phyloP scores from a whole-genome alignment of 2,329 filamentous ascomycete genomes.

The Dichotomopilus funicola region DNA sequence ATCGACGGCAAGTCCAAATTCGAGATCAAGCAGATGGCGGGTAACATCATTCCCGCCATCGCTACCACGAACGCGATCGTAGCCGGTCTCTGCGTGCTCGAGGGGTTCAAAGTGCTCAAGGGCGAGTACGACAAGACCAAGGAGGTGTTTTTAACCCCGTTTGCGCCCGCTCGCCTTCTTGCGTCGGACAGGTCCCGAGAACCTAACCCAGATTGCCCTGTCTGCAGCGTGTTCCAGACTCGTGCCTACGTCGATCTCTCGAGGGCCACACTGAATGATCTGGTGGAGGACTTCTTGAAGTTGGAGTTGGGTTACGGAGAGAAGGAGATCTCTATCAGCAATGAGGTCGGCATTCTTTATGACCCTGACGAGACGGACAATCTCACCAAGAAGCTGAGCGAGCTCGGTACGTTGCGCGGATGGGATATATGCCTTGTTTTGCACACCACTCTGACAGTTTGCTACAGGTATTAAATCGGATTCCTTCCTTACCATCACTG shows the following conservation, averaged over 20 bases:
- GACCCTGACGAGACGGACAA: conserved; percentile 88
- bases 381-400: conserved; percentile 67
- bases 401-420: conserved; percentile 53
- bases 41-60: conserved; percentile 97
- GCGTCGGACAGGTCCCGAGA: conserved; percentile 48
- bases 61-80: conserved; percentile 97
- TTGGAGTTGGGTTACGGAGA: conserved; percentile 68
- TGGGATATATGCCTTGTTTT: not conserved
- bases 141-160: conserved; percentile 78
- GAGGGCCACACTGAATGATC: conserved; percentile 67
- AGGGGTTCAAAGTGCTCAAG: conserved; percentile 84
- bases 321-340: conserved; percentile 70
- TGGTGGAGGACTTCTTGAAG: conserved; percentile 70
- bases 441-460: conserved; percentile 9
- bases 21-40: conserved; percentile 98
- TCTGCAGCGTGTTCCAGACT: conserved; percentile 70
- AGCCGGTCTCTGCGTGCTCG: conserved; percentile 82
- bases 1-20: conserved; percentile 88
- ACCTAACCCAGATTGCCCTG: conserved; percentile 76
- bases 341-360: conserved; percentile 71
- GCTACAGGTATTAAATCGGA: conserved; percentile 59
- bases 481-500: conserved; percentile 76
- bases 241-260: conserved; percentile 62
- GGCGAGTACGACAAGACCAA: conserved; percentile 64
- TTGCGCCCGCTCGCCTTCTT: conserved; percentile 51